These are phyloP conservation scores for Rhazya stricta DNA, from an alignment of 257 asterid species.

Conservation along the genomic window DNA sequence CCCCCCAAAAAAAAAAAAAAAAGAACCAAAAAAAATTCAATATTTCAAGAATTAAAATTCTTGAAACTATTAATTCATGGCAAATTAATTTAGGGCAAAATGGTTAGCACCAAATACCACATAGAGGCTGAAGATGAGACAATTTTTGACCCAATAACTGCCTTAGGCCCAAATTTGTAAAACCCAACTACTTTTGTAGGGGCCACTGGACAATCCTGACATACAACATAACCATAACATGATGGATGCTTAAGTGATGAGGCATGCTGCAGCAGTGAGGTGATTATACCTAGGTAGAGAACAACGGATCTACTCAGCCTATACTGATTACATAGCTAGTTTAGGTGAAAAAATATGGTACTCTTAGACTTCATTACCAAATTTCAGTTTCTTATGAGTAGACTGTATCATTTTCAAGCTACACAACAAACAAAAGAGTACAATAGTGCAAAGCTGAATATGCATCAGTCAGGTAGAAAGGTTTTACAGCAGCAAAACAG, in stretches of 20 bases:
- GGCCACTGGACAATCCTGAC: neutral
- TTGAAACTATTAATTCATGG: neutral
- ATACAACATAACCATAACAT: too few species aligned
- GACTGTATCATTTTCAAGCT: too few species aligned
- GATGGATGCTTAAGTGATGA: neutral
- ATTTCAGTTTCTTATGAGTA: too few species aligned
- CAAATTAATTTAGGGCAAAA: neutral
- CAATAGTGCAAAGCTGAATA: neutral
- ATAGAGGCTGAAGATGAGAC: neutral
- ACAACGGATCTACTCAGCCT: neutral
- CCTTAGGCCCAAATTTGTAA: neutral
- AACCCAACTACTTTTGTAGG: neutral
- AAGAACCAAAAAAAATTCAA: neutral
- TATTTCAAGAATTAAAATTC: neutral
- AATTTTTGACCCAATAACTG: neutral
- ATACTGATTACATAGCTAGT: neutral
- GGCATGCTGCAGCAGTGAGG: neutral
- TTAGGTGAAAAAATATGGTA: neutral
- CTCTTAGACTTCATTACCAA: neutral
- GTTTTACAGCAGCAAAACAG: too few species aligned
- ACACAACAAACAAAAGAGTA: neutral
- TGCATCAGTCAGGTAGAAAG: too few species aligned
- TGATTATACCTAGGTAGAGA: neutral
- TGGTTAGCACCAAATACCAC: neutral
- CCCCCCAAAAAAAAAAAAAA: neutral